A percentile compares a stretch with the other conserved stretches of the same genome.
These are phyloP conservation scores for Gymnopus androsaceus DNA, from an alignment of 1,284 basidiomycete species.

Conservation along the genomic window DNA sequence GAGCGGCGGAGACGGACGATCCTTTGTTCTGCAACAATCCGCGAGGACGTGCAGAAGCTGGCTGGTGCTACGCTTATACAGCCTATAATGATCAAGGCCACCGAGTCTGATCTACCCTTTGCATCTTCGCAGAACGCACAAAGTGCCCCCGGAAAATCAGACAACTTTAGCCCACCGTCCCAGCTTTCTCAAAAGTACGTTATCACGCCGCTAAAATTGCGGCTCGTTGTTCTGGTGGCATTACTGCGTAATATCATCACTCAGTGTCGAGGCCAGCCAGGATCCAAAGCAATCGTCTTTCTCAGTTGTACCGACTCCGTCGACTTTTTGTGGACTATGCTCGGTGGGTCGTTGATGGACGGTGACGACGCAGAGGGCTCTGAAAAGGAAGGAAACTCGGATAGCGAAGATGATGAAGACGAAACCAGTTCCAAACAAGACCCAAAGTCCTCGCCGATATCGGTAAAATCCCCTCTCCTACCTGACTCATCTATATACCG, in stretches of 20 bases:
- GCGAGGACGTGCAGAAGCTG: conserved; percentile 92
- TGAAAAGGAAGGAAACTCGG: conserved; percentile 21
- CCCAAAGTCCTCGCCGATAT: conserved; percentile 44
- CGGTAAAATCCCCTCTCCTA: conserved; percentile 73
- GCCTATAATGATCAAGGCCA: conserved; percentile 75
- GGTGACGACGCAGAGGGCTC: conserved; percentile 32
- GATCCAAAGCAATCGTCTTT: conserved; percentile 88
- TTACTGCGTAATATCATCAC: conserved; percentile 78
- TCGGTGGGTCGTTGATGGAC: conserved; percentile 80
- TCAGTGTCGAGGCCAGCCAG: conserved; percentile 50
- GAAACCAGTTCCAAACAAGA: conserved; percentile 27
- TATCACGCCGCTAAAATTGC: conserved; percentile 89
- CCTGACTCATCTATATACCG: conserved; percentile 84
- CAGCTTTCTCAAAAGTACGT: conserved; percentile 95
- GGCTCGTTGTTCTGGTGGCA: conserved; percentile 89
- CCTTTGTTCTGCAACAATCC: conserved; percentile 95
- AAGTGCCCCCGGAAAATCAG: conserved; percentile 26
- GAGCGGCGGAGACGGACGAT: conserved; percentile 75
- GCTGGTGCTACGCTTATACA: conserved; percentile 79
- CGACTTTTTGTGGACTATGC: conserved; percentile 93
- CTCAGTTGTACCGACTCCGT: conserved; percentile 97
- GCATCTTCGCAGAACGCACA: conserved; percentile 10
- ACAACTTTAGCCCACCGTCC: conserved; percentile 90
- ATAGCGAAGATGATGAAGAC: conserved; percentile 29
- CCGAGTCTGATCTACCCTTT: conserved; percentile 45